These are phyloP conservation scores for Laguncularia racemosa DNA, from an alignment of 345 rosid species.

Conservation along the genomic window DNA sequence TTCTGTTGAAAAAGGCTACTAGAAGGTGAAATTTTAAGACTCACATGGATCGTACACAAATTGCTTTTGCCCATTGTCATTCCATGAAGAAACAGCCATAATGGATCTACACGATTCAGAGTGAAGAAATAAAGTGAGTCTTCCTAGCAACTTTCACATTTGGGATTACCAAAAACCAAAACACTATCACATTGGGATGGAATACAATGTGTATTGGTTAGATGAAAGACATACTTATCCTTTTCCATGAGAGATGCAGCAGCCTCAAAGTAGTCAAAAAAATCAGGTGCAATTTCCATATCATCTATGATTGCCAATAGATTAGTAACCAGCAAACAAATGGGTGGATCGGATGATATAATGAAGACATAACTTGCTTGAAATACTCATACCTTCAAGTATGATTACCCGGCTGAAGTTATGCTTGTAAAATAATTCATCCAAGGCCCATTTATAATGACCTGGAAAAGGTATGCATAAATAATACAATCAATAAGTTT, in stretches of 20 bases:
- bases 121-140: slow-evolving; percentile 4
- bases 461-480: slow-evolving; percentile 29
- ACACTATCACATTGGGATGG: not conserved
- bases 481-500: slow-evolving; percentile 1
- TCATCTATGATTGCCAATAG: slow-evolving; percentile 65
- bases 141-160: not conserved
- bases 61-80: slow-evolving; percentile 99
- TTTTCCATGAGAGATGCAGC: slow-evolving; percentile 77
- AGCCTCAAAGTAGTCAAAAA: slow-evolving; percentile 97
- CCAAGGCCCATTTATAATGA: slow-evolving; percentile 98
- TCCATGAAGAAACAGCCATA: slow-evolving; percentile 99
- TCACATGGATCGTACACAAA: slow-evolving; percentile 93
- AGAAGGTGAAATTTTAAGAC: slow-evolving; percentile 15
- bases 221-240: slow-evolving; percentile 60
- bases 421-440: slow-evolving; percentile 74
- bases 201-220: not conserved
- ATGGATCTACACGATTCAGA: slow-evolving; percentile 57
- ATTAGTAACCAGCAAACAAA: not conserved
- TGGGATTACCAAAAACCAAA: not conserved
- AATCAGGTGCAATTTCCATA: slow-evolving; percentile 96
- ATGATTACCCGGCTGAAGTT: slow-evolving; percentile 76
- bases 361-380: too few relatives aligned
- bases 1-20: not conserved
- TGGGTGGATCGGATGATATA: too few relatives aligned
- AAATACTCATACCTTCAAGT: slow-evolving; percentile 67